Percentiles rank a stretch among this genome's conserved stretches.
These are phyloP conservation scores for Penicillium palitans DNA, from an alignment of 2,329 filamentous ascomycete genomes.

Conservation along the genomic window DNA sequence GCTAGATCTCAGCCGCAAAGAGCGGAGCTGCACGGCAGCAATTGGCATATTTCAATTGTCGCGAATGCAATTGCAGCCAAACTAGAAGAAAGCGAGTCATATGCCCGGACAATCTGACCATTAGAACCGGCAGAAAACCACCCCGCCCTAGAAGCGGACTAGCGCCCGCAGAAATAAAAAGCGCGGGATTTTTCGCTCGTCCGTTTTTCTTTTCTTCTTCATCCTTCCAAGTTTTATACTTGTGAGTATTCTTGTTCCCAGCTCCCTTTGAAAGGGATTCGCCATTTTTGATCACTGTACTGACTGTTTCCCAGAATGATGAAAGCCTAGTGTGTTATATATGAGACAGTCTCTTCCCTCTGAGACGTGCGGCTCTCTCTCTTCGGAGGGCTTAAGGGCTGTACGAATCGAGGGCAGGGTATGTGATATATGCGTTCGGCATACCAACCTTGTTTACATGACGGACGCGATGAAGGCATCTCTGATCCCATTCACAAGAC, in stretches of 20 bases:
- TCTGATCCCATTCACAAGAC: slow-evolving; percentile 66
- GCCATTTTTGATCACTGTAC: slow-evolving; percentile 21
- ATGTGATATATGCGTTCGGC: slow-evolving; percentile 99
- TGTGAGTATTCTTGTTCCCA: slow-evolving; percentile 60
- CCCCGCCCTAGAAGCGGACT: slow-evolving; percentile 26
- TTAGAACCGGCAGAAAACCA: slow-evolving; percentile 13
- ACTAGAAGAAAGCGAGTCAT: background rate
- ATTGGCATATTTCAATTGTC: slow-evolving; percentile 10
- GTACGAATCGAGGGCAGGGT: slow-evolving; percentile 64
- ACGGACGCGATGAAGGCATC: slow-evolving; percentile 98
- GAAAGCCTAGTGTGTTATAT: slow-evolving; percentile 96
- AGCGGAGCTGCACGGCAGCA: slow-evolving; percentile 7
- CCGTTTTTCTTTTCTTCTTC: slow-evolving; percentile 60
- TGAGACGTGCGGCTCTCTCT: slow-evolving; percentile 72
- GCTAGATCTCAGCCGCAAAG: slow-evolving; percentile 3
- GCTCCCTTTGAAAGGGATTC: background rate
- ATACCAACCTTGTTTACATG: slow-evolving; percentile 92
- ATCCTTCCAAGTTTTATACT: slow-evolving; percentile 99
- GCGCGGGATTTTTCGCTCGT: slow-evolving; percentile 21
- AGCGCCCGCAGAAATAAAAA: slow-evolving; percentile 30
- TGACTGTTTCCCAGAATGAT: slow-evolving; percentile 71
- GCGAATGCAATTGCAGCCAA: background rate
- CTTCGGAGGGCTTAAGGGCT: slow-evolving; percentile 85
- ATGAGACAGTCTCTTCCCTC: slow-evolving; percentile 71
- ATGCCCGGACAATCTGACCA: slow-evolving; percentile 1